Conservation (phyloP, 2,329 filamentous ascomycete genomes). For the Graphiopsis chlorocephala region DNA sequence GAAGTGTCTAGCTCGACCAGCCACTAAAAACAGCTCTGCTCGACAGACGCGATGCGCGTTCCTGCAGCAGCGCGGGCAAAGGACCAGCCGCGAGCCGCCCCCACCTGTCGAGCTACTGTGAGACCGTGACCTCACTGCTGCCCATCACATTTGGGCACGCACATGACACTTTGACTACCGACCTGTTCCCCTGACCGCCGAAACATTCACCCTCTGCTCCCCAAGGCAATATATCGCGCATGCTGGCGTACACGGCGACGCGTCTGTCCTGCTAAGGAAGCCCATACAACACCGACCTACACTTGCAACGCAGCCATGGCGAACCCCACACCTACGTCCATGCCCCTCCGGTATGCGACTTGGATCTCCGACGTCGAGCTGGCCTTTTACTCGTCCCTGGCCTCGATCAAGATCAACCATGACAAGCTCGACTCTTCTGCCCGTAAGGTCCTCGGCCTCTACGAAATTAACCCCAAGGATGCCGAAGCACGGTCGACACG, state of each 20-base stretch:
- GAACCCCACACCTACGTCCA: conserved; percentile 5
- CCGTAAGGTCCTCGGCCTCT: conserved; percentile 79
- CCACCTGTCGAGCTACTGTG: background rate
- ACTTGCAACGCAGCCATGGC: background rate
- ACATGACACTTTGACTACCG: background rate
- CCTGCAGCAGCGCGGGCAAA: background rate
- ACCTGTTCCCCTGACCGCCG: background rate
- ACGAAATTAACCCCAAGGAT: conserved; percentile 74
- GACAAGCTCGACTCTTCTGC: conserved; percentile 95
- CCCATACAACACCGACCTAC: background rate
- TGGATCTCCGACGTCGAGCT: conserved; percentile 94
- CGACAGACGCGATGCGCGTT: background rate
- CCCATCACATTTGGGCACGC: background rate
- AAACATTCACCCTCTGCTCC: background rate
- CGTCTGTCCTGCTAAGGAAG: background rate
- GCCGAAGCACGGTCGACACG: conserved; percentile 73
- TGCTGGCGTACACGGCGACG: background rate
- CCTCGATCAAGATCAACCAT: conserved; percentile 89
- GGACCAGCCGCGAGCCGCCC: background rate
- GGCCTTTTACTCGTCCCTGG: conserved; percentile 91
- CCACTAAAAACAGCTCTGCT: background rate
- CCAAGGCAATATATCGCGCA: background rate
- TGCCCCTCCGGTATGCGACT: conserved; percentile 70
- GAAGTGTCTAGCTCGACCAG: background rate
- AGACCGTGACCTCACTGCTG: background rate